Evolutionary conservation across 2,329 filamentous ascomycete species (phyloP), one percentile per base, ranked within the genome.

Genomic region (Trichoderma asperellum): DNA sequence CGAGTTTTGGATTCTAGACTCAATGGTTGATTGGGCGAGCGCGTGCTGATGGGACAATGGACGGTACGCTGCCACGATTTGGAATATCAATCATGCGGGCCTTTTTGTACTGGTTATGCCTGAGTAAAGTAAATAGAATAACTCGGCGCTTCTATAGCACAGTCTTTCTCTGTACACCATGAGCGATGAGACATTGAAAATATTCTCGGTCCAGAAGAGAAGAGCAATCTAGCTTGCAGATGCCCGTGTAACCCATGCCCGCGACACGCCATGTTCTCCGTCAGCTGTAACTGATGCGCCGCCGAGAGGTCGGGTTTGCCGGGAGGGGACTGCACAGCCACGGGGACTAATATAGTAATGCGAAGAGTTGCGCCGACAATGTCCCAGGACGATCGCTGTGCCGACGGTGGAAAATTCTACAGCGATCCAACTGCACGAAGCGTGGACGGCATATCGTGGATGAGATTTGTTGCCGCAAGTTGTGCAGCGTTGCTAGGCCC

Each of bases 301-400:
- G 16, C 53, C 40, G 12, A 55, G 18, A 37, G 60, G 35, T 16
- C 12, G 49, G 34, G 27, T 53, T 35, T 18, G 49, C 49, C 61
- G 24, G 24, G 24, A 24, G 24, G 49, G 37, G 59, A 62, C 47
- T n/a, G 29, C 61, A 64, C 61, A 64, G 61, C 61, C 61, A 64
- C 61, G 49, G 18, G 55, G 21, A 32, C 49, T 64, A 64, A 53
- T 52, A 55, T 34, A 61, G 18, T 32, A 4, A 12, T 34, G 34
- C 32, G 16, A 58, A 34, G 5, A 21, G 37, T 29, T 11, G 58
- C 29, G 16, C 16, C 32, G 24, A n/a, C 58, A 24, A 21, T 40
- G 7, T 21, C 29, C n/a, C 27, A 27, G 3, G 11, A 29, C 24
- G 11, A n/a, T 29, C 37, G 49, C 43, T 40, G 12, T 40, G 24